Base-by-base conservation (phyloP, 2,329 filamentous ascomycete genomes). In the Alternaria dauci region DNA sequence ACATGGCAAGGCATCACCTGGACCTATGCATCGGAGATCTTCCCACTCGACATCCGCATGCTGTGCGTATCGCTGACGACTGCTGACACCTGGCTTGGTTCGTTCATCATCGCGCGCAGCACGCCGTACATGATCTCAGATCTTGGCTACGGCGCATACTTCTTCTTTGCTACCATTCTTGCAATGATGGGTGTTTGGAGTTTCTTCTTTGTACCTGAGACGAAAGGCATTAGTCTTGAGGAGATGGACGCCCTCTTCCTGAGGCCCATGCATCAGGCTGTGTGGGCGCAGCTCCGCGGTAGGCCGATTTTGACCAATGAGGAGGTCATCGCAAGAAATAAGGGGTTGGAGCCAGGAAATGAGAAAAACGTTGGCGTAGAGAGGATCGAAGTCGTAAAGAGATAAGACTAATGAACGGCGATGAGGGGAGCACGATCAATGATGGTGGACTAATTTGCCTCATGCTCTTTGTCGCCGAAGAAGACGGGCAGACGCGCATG, bases 11-110 rank as follows among this genome's bases (percentile, higher is more conserved):
- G 74, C 2, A 79, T 80, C 12, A 76, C 78, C 1, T 81, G 76
- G 76, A 81, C 81, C 0, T 82, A 83, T 54, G 80, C 79, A 8
- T 81, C 81, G 2, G 84, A 86, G 62, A 84, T 85, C 54, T 85
- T 84, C 63, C 78, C 76, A 0, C 67, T 80, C 20, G 76, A 80
- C 39, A 80, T 81, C 52, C 71, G 78, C 28, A 78, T 79, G 74
- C 66, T 80, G 0, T 79, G 78, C 54, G 76, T 80, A 1, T 77
- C 77, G 2, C 64, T 79, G 28, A 79, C 77, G 0, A 79, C 77
- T 0, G 78, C 78, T 1, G 73, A 78, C 52, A 76, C 75, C 12
- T 79, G 78, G 78, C 72, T 80, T 2, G 76, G 77, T 57, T 76
- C 71, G 2, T 80, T 80, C 65, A 78, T 79, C 63, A 78, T 80